Conservation (phyloP, 768 basidiomycete genomes). For the Amanita subjunquillea region DNA sequence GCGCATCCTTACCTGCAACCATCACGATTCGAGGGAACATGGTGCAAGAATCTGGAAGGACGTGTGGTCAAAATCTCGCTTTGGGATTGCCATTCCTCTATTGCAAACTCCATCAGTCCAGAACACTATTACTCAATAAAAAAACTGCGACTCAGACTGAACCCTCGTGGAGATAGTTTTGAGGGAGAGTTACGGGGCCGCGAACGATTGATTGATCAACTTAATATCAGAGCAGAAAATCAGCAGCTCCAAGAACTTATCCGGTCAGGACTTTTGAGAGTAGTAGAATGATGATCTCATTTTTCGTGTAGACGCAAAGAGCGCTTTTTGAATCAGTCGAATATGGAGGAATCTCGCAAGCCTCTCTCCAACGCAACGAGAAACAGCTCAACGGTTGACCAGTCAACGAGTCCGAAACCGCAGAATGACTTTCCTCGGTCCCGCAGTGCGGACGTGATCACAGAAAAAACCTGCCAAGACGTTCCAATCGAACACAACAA, state of each 20-base stretch:
- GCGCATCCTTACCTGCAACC: conserved; percentile 30
- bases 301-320: not conserved
- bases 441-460: not conserved
- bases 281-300: not conserved
- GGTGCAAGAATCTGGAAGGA: conserved; percentile 37
- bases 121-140: conserved; percentile 38
- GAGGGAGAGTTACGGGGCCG: conserved; percentile 38
- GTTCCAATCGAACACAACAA: not conserved
- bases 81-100: conserved; percentile 33
- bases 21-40: conserved; percentile 19
- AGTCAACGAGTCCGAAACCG: not conserved
- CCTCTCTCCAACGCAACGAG: not conserved
- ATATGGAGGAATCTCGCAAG: not conserved
- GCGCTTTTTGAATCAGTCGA: not conserved
- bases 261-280: conserved; percentile 19
- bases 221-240: conserved; percentile 27
- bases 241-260: conserved; percentile 31
- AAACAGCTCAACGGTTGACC: not conserved
- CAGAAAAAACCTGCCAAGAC: not conserved
- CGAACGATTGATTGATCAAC: conserved; percentile 30
- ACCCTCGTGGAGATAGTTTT: conserved; percentile 17
- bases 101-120: conserved; percentile 23
- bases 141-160: conserved; percentile 39
- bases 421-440: not conserved
- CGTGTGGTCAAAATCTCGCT: conserved; percentile 42